These are phyloP conservation scores for Pinus albicaulis DNA, from an alignment of 75 land plant genomes.

Conservation along the genomic window DNA sequence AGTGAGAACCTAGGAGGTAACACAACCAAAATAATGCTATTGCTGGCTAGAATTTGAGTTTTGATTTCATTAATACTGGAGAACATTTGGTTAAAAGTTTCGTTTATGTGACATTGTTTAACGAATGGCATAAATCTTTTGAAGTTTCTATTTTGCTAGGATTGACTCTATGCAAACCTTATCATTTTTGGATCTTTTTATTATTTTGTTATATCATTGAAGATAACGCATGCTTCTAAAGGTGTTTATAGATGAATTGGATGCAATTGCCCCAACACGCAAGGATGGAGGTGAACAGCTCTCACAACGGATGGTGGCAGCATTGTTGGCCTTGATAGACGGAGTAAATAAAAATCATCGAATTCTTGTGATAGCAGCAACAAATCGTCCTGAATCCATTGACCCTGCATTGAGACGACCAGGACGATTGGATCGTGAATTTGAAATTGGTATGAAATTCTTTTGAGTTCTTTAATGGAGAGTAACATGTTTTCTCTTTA, in stretches of 20 bases:
- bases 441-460: slow-evolving; percentile 79
- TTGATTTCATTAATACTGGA: background rate
- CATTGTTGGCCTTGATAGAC: slow-evolving; percentile 89
- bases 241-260: slow-evolving; percentile 99
- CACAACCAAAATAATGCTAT: too few species aligned
- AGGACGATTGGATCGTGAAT: slow-evolving; percentile 93
- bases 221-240: slow-evolving; percentile 20
- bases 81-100: background rate
- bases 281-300: slow-evolving; percentile 88
- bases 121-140: background rate
- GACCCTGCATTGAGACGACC: slow-evolving; percentile 97
- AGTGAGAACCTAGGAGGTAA: too few species aligned
- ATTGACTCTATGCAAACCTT: slow-evolving; percentile 3
- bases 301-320: slow-evolving; percentile 84
- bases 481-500: too few species aligned
- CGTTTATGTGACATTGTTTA: background rate
- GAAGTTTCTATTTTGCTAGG: background rate
- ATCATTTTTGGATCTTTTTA: background rate
- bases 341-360: slow-evolving; percentile 50
- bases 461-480: too few species aligned
- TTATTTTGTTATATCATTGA: slow-evolving; percentile 2
- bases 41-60: background rate
- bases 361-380: slow-evolving; percentile 86
- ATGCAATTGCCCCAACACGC: slow-evolving; percentile 93
- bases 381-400: slow-evolving; percentile 82